phyloP scores from a whole-genome alignment of 2,329 filamentous ascomycete species.

The Alternaria triticina region DNA sequence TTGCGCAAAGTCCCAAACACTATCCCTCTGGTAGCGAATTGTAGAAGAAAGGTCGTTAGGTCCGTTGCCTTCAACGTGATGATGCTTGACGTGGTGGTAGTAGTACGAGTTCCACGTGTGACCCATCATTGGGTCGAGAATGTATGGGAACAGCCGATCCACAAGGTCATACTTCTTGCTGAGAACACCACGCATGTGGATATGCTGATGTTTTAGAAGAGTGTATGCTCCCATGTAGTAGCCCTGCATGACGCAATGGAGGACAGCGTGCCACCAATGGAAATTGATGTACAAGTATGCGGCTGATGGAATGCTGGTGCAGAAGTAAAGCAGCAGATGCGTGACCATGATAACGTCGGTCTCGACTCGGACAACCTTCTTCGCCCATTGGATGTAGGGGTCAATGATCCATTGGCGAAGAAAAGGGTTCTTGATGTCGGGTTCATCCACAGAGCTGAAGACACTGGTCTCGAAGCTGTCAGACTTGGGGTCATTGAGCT shows the following conservation, averaged over 20 bases:
- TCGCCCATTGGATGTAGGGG: constrained; percentile 66
- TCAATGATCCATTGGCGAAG: constrained; percentile 59
- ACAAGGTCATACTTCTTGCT: constrained; percentile 61
- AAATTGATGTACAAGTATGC: constrained; percentile 70
- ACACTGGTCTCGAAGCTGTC: constrained; percentile 62
- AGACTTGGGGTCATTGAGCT: constrained; percentile 57
- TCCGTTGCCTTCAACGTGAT: constrained; percentile 82
- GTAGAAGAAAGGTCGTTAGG: constrained; percentile 78
- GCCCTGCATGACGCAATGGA: constrained; percentile 70
- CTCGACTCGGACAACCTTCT: constrained; percentile 64
- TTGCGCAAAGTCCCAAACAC: constrained; percentile 68
- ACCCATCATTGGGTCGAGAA: constrained; percentile 77
- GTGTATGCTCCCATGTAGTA: constrained; percentile 78
- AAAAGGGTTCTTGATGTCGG: constrained; percentile 48
- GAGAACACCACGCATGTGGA: constrained; percentile 76
- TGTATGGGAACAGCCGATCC: constrained; percentile 73
- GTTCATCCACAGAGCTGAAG: constrained; percentile 60
- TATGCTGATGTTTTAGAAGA: constrained; percentile 84
- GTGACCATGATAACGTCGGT: constrained; percentile 81
- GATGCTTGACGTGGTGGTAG: constrained; percentile 86
- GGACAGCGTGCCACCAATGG: constrained; percentile 69
- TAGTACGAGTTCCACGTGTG: constrained; percentile 87
- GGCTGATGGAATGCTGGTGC: constrained; percentile 73
- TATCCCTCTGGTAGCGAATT: constrained; percentile 76
- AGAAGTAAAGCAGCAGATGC: constrained; percentile 74